Evolutionary conservation across 805 yeast species (phyloP).

Genomic region (Nakazawaea peltata): DNA sequence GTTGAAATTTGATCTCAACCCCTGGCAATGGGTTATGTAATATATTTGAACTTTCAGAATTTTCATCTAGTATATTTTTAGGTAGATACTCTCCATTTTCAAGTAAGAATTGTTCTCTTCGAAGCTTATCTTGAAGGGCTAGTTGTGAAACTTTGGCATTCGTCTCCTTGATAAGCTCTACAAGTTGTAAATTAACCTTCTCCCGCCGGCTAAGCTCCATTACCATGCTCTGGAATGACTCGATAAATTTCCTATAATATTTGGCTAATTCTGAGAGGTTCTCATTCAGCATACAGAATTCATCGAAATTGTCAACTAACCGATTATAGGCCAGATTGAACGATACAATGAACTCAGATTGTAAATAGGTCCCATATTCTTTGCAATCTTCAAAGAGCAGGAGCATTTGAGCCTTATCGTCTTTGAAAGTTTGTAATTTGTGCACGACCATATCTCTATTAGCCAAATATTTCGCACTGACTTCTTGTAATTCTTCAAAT

Average conservation of each 20-base stretch:
- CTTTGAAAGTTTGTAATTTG: slow-evolving; percentile 51
- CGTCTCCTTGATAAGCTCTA: slow-evolving; percentile 31
- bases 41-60: slow-evolving; percentile 5
- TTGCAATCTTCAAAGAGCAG: background rate
- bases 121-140: slow-evolving; percentile 33
- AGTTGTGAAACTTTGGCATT: slow-evolving; percentile 28
- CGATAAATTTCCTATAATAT: slow-evolving; percentile 43
- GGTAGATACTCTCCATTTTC: slow-evolving; percentile 53
- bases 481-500: slow-evolving; percentile 45
- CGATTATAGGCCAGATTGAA: background rate
- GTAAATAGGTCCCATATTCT: background rate
- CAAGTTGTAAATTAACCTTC: slow-evolving; percentile 31
- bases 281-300: slow-evolving; percentile 1
- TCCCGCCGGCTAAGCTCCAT: slow-evolving; percentile 46
- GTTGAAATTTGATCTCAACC: slow-evolving; percentile 7
- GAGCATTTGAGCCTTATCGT: slow-evolving; percentile 42
- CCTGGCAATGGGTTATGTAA: slow-evolving; percentile 11
- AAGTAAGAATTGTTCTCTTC: slow-evolving; percentile 34
- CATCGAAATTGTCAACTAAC: background rate
- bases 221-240: slow-evolving; percentile 43
- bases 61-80: slow-evolving; percentile 19
- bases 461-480: slow-evolving; percentile 49
- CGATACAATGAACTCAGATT: background rate
- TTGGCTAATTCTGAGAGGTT: slow-evolving; percentile 25
- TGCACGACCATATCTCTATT: slow-evolving; percentile 39